Conservation (phyloP, 192 early-diverging fungal species). For the Coemansia sp. region DNA sequence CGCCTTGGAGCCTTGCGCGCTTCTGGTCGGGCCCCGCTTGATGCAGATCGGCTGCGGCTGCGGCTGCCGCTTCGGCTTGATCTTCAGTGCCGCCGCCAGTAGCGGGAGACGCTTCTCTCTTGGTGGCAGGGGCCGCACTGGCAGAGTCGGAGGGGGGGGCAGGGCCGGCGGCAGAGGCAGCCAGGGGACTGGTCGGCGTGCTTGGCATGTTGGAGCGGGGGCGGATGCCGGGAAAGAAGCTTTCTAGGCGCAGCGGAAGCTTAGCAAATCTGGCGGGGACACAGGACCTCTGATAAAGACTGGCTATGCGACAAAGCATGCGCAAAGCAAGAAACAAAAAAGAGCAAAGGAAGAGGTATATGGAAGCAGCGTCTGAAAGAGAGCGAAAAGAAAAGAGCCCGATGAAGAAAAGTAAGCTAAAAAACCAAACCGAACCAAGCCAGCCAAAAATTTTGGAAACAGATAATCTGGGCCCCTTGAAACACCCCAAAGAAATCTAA, state of each 20-base stretch:
- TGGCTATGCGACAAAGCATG: not conserved
- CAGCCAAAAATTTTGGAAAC: too few species aligned
- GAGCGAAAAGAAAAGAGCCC: too few species aligned
- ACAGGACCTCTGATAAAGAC: not conserved
- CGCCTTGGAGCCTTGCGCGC: slow-evolving; percentile 23
- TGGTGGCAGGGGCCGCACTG: not conserved
- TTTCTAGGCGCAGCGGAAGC: not conserved
- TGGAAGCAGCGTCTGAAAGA: too few species aligned
- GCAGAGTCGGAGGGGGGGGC: too few species aligned
- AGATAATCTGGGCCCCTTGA: too few species aligned
- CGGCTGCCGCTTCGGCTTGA: too few species aligned
- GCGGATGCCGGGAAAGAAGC: not conserved
- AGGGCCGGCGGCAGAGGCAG: not conserved
- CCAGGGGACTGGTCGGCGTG: not conserved
- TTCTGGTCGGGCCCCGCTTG: slow-evolving; percentile 19
- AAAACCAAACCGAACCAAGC: too few species aligned
- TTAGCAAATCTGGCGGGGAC: not conserved
- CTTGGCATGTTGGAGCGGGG: not conserved
- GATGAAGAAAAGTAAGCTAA: too few species aligned
- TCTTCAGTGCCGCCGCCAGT: not conserved
- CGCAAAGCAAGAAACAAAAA: not conserved
- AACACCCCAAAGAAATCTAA: not conserved
- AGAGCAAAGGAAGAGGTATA: not conserved
- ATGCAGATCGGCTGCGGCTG: not conserved
- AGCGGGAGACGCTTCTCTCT: not conserved